Base-by-base conservation (phyloP, 179 eudicot genomes). In the Silene coronaria region DNA sequence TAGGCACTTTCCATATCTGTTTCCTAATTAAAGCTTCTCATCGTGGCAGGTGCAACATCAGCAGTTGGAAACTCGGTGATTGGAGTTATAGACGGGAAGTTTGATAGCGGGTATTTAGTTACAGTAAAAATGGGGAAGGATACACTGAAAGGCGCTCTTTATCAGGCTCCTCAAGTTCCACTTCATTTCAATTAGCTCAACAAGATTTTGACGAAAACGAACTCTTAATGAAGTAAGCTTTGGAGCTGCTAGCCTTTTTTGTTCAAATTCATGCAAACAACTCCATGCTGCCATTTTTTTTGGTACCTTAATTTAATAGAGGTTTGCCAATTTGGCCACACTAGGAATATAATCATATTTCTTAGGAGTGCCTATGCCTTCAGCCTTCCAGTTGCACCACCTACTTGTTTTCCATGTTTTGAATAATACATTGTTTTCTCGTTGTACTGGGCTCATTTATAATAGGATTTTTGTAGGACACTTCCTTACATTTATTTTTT, bases 21-120 rank as follows among this genome's bases (percentile, higher is more conserved):
- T n/a, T n/a, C 12, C 45, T 38, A 38, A 38, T 1, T 38, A 7
- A 7, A 8, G 45, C 12, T 38, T 38, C 45, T 38, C 45, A 38
- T 38, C 27, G 55, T 61, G 59, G 8, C 68, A 74, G 74, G 16
- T 27, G 45, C 80, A 78, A 38, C 79, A 67, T 55, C 87, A 72
- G 13, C 84, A 46, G 72, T 79, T n/a, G 87, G 87, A 34, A 67
- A 84, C 55, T 82, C 88, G 42, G 89, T 92, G 32, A 77, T 75
- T 4, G 99, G 99, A 10, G 91, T 95, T 62, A 93, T 95, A 24
- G 99, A 95, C 60, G 99, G 97, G 21, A 91, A 95, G 77, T 92
- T 95, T 45, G 99, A 95, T n/a, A 86, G 90, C 57, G 99, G 99
- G 19, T 95, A 95, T 82, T 91, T 95, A 27, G 86, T 91, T 48